Evolutionary conservation across 2,329 filamentous ascomycete genomes (phyloP).

Genomic region (Pseudogymnoascus sp.): DNA sequence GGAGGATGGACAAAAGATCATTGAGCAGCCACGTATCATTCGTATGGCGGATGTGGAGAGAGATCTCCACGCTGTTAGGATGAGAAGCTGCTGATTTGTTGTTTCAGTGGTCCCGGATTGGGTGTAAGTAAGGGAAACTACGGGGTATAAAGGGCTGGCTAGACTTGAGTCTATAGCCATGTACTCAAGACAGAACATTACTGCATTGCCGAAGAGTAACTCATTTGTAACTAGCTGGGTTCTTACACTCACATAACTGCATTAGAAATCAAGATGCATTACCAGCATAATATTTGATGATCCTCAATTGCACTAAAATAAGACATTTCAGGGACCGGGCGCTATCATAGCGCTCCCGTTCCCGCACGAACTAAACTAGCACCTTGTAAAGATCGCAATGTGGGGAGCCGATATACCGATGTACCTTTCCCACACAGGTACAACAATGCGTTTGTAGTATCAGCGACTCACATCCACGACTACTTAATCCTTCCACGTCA

Average conservation of each 20-base stretch:
- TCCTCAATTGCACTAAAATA: background rate
- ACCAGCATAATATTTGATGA: background rate
- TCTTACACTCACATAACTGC: background rate
- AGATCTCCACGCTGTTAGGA: background rate
- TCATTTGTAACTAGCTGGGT: background rate
- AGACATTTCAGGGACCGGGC: background rate
- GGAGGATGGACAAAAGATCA: background rate
- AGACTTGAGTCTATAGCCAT: background rate
- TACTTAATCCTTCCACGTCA: slow-evolving; percentile 26
- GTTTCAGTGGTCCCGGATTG: background rate
- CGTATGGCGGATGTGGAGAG: slow-evolving; percentile 62
- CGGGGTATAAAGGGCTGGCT: background rate
- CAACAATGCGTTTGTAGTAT: background rate
- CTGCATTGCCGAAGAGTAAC: background rate
- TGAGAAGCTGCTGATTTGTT: background rate
- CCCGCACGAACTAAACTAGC: background rate
- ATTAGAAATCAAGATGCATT: background rate
- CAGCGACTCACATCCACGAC: background rate
- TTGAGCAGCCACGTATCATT: slow-evolving; percentile 63
- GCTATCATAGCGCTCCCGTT: background rate
- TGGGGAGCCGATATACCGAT: background rate
- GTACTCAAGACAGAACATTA: background rate
- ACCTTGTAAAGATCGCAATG: background rate
- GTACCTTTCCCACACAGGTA: background rate
- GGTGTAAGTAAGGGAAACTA: background rate